These are phyloP conservation scores for Xerocomus nothofagi DNA, from an alignment of 1,284 basidiomycete genomes.

Conservation along the genomic window DNA sequence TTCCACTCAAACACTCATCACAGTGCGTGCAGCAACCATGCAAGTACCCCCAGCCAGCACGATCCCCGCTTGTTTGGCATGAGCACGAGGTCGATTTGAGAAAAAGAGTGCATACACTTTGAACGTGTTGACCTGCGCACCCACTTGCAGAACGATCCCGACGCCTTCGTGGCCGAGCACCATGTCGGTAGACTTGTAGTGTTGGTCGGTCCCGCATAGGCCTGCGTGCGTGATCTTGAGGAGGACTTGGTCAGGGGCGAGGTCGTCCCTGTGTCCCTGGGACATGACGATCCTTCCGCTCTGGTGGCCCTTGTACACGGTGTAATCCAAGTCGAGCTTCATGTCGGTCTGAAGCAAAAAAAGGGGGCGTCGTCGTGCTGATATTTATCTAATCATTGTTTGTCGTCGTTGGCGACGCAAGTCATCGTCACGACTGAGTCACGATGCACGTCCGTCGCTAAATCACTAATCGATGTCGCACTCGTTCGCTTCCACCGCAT, in stretches of 20 bases:
- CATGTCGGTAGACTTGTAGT: constrained; percentile 32
- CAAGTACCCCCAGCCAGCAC: constrained; percentile 34
- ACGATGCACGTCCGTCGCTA: too few relatives aligned
- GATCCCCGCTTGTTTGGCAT: constrained; percentile 25
- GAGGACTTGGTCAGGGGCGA: constrained; percentile 36
- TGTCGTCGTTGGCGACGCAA: too few relatives aligned
- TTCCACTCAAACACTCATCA: constrained; percentile 30
- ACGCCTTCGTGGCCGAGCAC: constrained; percentile 42
- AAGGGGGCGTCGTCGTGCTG: neutral
- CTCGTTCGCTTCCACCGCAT: neutral
- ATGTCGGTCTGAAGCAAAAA: neutral
- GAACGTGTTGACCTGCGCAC: constrained; percentile 31
- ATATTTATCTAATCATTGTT: constrained; percentile 7
- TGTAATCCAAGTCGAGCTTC: constrained; percentile 29
- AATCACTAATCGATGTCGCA: too few relatives aligned
- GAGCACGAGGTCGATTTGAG: neutral
- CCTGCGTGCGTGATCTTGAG: constrained; percentile 43
- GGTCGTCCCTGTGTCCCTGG: constrained; percentile 12
- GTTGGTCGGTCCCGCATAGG: constrained; percentile 52
- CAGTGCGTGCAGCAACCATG: constrained; percentile 30
- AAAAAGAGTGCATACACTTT: constrained; percentile 24
- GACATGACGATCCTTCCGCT: constrained; percentile 21
- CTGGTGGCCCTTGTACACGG: constrained; percentile 29
- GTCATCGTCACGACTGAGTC: too few relatives aligned
- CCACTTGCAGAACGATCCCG: constrained; percentile 34